phyloP scores from a whole-genome alignment of 345 rosid species.

The Luvunga scandens region DNA sequence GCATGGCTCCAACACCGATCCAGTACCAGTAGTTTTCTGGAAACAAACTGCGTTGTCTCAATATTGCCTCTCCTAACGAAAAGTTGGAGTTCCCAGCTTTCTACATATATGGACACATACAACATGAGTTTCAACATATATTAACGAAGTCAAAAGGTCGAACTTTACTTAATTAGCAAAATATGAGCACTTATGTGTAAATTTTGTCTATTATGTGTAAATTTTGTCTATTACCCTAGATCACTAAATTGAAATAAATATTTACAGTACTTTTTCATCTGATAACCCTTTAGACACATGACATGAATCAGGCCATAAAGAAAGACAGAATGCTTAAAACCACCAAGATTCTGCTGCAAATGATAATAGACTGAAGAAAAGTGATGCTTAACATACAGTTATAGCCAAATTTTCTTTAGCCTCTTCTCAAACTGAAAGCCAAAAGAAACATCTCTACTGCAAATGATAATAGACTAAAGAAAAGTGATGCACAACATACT shows the following conservation, averaged over 20 bases:
- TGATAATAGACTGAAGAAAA: neutral
- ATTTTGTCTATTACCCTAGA: neutral
- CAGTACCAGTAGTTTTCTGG: slow-evolving; percentile 93
- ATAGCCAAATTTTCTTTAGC: neutral
- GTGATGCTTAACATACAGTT: neutral
- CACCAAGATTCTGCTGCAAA: neutral
- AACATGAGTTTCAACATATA: slow-evolving; percentile 19
- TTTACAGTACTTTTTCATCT: neutral
- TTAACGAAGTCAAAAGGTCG: neutral
- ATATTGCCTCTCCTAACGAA: slow-evolving; percentile 63
- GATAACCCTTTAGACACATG: neutral
- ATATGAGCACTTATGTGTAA: neutral
- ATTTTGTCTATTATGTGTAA: neutral
- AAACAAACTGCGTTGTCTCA: slow-evolving; percentile 73
- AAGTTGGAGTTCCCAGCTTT: slow-evolving; percentile 43
- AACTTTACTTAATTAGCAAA: neutral
- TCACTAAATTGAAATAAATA: neutral
- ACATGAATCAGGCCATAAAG: neutral
- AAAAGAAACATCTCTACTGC: neutral
- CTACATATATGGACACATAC: slow-evolving; percentile 35
- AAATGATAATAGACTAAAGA: neutral
- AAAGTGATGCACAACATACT: neutral
- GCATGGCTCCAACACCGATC: slow-evolving; percentile 90
- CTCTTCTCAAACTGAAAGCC: neutral
- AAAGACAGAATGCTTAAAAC: neutral